Base-by-base conservation (phyloP, 129 eudicot genomes). In the Saposhnikovia divaricata region DNA sequence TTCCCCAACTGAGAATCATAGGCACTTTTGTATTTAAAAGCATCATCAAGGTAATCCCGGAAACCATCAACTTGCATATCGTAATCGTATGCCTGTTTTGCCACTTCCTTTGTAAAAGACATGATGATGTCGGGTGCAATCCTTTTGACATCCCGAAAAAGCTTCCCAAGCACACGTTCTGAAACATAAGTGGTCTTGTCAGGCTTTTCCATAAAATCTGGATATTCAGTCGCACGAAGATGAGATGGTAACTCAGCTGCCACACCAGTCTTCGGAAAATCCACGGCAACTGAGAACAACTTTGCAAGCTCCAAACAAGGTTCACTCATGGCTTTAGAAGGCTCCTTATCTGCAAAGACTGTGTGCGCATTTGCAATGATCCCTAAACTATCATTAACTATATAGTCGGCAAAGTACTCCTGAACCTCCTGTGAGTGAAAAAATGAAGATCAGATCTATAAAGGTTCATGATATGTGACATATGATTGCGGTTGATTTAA, bases 151-250 rank as follows among this genome's bases (percentile, higher is more conserved):
- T 85, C 88, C 44, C 91, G 80, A 70, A 81, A 90, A 19, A 90
- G 91, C 85, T 87, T 90, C 16, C 93, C 93, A 25, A 90, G 84
- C n/a, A 87, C 87, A n/a, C 81, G 31, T 13, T 51, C 5, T 2
- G 93, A 90, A 9, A 50, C 78, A 39, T 87, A 90, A 51, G 87
- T 84, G 18, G 86, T 63, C 82, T 87, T 90, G 84, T 90, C 93
- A 57, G 89, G 86, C 88, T 90, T 90, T 28, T 87, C 93, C 93
- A 90, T 90, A 83, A 90, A 90, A 70, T 90, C 93, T 14, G 93
- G 93, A 81, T 84, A 90, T 25, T 82, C 87, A 69, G 79, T 85
- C 19, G 84, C 87, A 61, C 87, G 89, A 9, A 90, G 77, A 10
- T 82, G 37, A 63, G 85, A 75, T 27, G 91, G 93, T 79, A 87